phyloP scores from a whole-genome alignment of 116 monocot species.

The Posidonia oceanica region DNA sequence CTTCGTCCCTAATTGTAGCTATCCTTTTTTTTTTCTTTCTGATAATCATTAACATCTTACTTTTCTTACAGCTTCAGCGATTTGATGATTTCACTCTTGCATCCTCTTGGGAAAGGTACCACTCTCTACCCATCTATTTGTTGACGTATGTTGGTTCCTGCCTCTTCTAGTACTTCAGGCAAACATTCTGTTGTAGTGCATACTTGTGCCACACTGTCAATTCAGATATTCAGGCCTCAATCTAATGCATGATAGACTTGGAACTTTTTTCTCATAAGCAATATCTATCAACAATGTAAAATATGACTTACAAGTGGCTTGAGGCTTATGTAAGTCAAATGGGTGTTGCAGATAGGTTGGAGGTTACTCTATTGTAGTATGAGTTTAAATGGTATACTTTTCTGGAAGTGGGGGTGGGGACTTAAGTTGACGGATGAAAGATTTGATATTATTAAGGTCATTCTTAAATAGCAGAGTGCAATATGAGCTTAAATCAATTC shows the following conservation, averaged over 20 bases:
- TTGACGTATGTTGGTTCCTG: not conserved
- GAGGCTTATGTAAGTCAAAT: no score
- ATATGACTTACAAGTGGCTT: no score
- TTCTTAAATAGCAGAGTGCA: no score
- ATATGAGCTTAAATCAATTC: no score
- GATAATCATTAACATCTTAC: not conserved
- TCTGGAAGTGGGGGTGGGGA: no score
- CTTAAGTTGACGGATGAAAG: no score
- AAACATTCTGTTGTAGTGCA: not conserved
- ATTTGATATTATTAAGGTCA: no score
- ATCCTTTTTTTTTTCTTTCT: not conserved
- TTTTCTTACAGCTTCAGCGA: conserved; percentile 50
- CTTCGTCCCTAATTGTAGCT: not conserved
- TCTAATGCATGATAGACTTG: not conserved
- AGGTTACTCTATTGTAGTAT: no score
- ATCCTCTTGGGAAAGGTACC: conserved; percentile 96
- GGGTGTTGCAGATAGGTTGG: no score
- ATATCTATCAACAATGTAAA: no score
- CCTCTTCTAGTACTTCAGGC: not conserved
- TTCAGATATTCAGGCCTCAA: no score
- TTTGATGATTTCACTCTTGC: conserved; percentile 94
- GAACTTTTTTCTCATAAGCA: not conserved
- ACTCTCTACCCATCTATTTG: not conserved
- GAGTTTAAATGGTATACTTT: no score
- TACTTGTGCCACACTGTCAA: not conserved